phyloP scores from a whole-genome alignment of 1,284 basidiomycete species.

The Naganishia albida region DNA sequence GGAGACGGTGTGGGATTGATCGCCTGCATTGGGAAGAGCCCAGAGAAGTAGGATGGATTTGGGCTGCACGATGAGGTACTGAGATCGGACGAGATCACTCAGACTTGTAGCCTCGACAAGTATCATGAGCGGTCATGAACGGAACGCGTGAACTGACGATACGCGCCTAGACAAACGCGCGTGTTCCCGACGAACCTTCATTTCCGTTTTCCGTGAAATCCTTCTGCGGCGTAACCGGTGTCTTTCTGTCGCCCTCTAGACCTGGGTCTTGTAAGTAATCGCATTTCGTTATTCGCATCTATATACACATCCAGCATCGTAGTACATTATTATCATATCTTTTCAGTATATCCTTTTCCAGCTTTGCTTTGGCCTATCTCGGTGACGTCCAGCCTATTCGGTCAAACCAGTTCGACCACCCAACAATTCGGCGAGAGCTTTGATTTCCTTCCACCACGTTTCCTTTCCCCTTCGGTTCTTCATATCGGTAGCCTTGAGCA shows the following conservation, averaged over 20 bases:
- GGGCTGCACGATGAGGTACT: no score
- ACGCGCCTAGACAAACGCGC: no score
- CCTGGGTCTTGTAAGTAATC: no score
- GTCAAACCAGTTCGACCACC: constrained; percentile 47
- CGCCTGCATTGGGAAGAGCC: constrained; percentile 11
- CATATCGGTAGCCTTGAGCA: constrained; percentile 85
- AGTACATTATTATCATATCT: neutral
- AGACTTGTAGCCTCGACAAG: no score
- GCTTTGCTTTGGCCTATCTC: neutral
- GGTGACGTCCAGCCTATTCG: neutral
- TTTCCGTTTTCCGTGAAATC: no score
- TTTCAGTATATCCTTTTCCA: neutral
- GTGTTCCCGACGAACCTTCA: no score
- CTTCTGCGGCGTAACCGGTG: no score
- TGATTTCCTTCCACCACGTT: constrained; percentile 77
- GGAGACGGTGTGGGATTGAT: constrained; percentile 28
- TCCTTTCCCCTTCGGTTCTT: constrained; percentile 78
- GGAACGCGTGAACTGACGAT: no score
- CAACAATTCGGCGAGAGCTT: constrained; percentile 71
- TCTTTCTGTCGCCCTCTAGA: no score
- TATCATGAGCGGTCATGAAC: no score
- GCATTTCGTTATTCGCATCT: constrained; percentile 1
- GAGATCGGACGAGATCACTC: no score
- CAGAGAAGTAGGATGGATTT: no score
- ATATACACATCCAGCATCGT: neutral